Conservation (phyloP, 345 rosid species). For the Euclidium syriacum region DNA sequence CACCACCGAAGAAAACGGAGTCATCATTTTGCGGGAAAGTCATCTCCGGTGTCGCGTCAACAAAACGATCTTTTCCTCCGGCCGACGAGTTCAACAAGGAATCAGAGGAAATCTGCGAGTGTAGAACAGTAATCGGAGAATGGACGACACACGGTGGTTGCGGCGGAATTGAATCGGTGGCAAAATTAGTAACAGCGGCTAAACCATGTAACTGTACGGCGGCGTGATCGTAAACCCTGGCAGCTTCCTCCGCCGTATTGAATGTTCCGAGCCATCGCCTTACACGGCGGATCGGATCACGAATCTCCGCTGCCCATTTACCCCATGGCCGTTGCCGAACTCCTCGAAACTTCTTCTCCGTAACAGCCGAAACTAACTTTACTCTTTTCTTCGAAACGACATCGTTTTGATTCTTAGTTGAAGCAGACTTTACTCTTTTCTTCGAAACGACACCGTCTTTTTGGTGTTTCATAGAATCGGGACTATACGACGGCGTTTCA, state of each 20-base stretch:
- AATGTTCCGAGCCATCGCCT: conserved; percentile 83
- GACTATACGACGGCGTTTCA: conserved; percentile 20
- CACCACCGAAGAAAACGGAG: conserved; percentile 31
- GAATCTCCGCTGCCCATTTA: conserved; percentile 93
- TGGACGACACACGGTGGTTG: conserved; percentile 34
- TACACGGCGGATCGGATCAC: conserved; percentile 62
- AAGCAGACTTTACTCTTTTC: neutral
- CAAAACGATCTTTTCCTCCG: neutral
- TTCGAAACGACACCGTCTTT: neutral
- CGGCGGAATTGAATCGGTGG: conserved; percentile 39
- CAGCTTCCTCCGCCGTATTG: conserved; percentile 83
- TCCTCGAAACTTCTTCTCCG: conserved; percentile 57
- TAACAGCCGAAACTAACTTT: neutral
- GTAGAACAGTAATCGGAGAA: conserved; percentile 67
- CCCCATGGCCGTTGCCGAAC: conserved; percentile 92
- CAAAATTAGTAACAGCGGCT: conserved; percentile 68
- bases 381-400: neutral
- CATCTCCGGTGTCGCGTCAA: conserved; percentile 16
- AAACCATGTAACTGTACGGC: conserved; percentile 76
- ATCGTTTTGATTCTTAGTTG: no score
- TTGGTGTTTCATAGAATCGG: neutral
- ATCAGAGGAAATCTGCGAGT: conserved; percentile 29
- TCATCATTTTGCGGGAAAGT: conserved; percentile 30
- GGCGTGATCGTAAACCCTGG: conserved; percentile 73
- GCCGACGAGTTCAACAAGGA: neutral